Evolutionary conservation across 257 asterid genomes (phyloP).

Genomic region (Nicotiana paniculata): DNA sequence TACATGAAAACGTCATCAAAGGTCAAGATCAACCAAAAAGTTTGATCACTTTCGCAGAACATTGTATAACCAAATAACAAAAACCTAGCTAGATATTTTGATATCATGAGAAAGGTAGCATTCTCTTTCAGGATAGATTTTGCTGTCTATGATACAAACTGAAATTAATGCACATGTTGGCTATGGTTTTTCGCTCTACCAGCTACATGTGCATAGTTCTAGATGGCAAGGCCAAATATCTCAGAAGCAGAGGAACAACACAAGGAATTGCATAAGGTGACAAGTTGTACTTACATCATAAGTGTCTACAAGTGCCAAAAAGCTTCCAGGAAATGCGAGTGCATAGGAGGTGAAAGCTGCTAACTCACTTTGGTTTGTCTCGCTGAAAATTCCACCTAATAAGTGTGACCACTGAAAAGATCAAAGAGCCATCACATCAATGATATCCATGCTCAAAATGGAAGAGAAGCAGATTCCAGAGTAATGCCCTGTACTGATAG

Average conservation of each 20-base stretch:
- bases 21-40: not conserved
- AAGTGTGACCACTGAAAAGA: conserved; percentile 41
- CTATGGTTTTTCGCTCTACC: not conserved
- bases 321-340: conserved; percentile 77
- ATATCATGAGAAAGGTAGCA: not conserved
- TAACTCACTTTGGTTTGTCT: conserved; percentile 86
- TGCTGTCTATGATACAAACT: not conserved
- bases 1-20: not conserved
- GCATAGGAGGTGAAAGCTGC: conserved; percentile 91
- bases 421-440: conserved; percentile 6
- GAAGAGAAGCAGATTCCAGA: conserved; percentile 3
- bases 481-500: not conserved
- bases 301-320: conserved; percentile 92
- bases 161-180: not conserved
- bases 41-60: not conserved
- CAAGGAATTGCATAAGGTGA: not conserved
- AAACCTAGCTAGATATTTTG: not conserved
- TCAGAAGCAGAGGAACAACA: not conserved
- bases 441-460: not conserved
- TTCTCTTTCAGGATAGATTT: not conserved
- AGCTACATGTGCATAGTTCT: not conserved
- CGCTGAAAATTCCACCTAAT: conserved; percentile 64
- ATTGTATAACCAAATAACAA: not conserved
- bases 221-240: not conserved
- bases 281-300: conserved; percentile 66